Percentiles rank a stretch among this genome's conserved stretches.
phyloP scores from a whole-genome alignment of 2,329 filamentous ascomycete species.

The Diaporthe sp. region DNA sequence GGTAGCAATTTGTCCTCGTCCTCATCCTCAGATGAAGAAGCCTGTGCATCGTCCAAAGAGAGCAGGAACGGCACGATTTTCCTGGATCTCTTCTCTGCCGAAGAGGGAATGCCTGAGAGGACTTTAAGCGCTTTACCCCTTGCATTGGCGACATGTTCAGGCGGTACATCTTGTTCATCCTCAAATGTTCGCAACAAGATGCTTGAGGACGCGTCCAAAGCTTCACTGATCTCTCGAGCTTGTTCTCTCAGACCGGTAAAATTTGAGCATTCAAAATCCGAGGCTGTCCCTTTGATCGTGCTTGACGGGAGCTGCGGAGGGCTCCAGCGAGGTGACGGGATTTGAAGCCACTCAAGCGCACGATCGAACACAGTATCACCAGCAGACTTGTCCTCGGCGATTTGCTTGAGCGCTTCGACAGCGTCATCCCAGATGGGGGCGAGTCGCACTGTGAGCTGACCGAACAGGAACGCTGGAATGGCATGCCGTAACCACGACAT shows the following conservation, averaged over 20 bases:
- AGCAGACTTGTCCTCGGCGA: constrained; percentile 77
- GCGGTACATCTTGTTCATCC: constrained; percentile 68
- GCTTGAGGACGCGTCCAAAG: constrained; percentile 65
- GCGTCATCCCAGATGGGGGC: constrained; percentile 91
- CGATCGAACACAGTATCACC: constrained; percentile 80
- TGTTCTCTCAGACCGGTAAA: constrained; percentile 69
- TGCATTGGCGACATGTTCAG: constrained; percentile 66
- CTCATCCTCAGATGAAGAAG: constrained; percentile 53
- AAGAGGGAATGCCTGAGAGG: constrained; percentile 76
- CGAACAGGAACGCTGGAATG: constrained; percentile 87
- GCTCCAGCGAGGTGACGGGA: constrained; percentile 67
- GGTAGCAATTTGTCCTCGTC: constrained; percentile 56
- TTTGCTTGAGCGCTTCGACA: constrained; percentile 78
- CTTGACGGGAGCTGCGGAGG: constrained; percentile 52
- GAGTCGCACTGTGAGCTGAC: constrained; percentile 87
- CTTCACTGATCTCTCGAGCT: constrained; percentile 64
- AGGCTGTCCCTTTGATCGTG: constrained; percentile 57
- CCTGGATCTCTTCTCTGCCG: constrained; percentile 90
- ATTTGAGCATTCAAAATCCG: constrained; percentile 89
- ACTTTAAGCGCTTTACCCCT: constrained; percentile 85
- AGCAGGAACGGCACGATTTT: constrained; percentile 88
- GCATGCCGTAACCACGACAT: constrained; percentile 77
- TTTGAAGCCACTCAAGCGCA: constrained; percentile 82
- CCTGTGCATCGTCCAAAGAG: constrained; percentile 76
- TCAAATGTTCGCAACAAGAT: constrained; percentile 75